These are phyloP conservation scores for Cochlearia excelsa DNA, from an alignment of 345 rosid genomes.

Conservation along the genomic window DNA sequence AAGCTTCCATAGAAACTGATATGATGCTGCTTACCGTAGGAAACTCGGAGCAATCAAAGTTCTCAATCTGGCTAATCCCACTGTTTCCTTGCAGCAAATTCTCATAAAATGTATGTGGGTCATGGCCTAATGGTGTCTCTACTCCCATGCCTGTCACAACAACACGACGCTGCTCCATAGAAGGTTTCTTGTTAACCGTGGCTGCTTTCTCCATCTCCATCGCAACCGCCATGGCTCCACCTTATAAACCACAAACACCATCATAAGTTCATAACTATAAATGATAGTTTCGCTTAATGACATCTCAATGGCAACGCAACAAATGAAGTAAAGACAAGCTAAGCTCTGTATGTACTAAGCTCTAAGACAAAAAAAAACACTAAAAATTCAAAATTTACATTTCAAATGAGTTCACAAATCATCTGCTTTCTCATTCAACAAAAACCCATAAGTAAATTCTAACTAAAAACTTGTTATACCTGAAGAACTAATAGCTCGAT, in stretches of 20 bases:
- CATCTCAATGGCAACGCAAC: not conserved
- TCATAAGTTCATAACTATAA: not conserved
- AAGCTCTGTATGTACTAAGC: too few species aligned
- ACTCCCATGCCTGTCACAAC: slow-evolving; percentile 98
- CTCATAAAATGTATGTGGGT: slow-evolving; percentile 63
- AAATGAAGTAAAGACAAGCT: not conserved
- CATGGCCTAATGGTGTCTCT: slow-evolving; percentile 84
- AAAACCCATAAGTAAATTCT: slow-evolving; percentile 2
- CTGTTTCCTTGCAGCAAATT: slow-evolving; percentile 87
- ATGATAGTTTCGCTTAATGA: not conserved
- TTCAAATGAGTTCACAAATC: slow-evolving; percentile 9
- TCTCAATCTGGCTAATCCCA: slow-evolving; percentile 82
- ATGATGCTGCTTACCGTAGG: slow-evolving; percentile 58
- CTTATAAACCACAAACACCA: slow-evolving; percentile 30
- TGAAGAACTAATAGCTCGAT: slow-evolving; percentile 39
- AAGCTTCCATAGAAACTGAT: slow-evolving; percentile 11
- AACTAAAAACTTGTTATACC: slow-evolving; percentile 35
- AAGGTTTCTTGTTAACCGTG: slow-evolving; percentile 55
- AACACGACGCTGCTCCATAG: slow-evolving; percentile 65
- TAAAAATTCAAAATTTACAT: slow-evolving; percentile 16
- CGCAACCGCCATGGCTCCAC: slow-evolving; percentile 63
- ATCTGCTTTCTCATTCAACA: not conserved
- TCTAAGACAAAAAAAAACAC: too few species aligned
- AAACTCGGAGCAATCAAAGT: slow-evolving; percentile 74
- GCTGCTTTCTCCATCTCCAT: slow-evolving; percentile 58